A percentile compares a stretch with the other conserved stretches of the same genome.
phyloP scores from a whole-genome alignment of 1,284 basidiomycete genomes.

The Anthracocystis panici-leucophaei region DNA sequence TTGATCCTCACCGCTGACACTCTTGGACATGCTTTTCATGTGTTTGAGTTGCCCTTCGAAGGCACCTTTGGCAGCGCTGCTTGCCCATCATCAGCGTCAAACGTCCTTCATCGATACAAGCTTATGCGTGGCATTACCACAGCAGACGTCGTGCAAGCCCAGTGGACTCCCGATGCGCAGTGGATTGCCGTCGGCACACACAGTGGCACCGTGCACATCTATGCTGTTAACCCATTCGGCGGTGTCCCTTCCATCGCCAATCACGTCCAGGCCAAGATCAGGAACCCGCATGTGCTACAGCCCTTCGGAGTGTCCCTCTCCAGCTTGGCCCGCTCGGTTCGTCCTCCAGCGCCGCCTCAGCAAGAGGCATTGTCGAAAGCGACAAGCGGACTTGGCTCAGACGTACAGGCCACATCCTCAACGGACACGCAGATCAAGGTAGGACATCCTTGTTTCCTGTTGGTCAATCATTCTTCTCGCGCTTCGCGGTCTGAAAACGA shows the following conservation, averaged over 20 bases:
- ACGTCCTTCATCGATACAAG: slow-evolving; percentile 42
- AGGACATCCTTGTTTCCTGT: slow-evolving; percentile 24
- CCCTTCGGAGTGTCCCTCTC: slow-evolving; percentile 33
- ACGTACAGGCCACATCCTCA: background rate
- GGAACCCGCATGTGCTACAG: slow-evolving; percentile 23
- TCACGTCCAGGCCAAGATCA: slow-evolving; percentile 38
- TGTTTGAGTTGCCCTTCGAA: slow-evolving; percentile 34
- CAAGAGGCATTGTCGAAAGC: slow-evolving; percentile 6
- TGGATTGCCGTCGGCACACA: slow-evolving; percentile 47
- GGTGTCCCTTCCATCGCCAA: slow-evolving; percentile 35
- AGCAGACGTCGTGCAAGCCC: slow-evolving; percentile 38
- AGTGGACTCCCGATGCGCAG: slow-evolving; percentile 43
- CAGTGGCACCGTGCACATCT: slow-evolving; percentile 48
- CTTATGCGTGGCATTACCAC: slow-evolving; percentile 48
- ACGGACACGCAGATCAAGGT: background rate
- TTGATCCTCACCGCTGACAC: slow-evolving; percentile 38
- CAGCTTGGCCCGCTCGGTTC: slow-evolving; percentile 32
- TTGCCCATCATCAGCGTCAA: background rate
- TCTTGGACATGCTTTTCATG: slow-evolving; percentile 44
- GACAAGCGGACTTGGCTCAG: background rate
- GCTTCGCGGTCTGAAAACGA: slow-evolving; percentile 1
- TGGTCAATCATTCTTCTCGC: background rate
- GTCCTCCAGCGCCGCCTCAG: slow-evolving; percentile 14
- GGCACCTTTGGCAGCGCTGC: slow-evolving; percentile 27
- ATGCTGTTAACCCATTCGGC: slow-evolving; percentile 47